These are phyloP conservation scores for Arabis alpina DNA, from an alignment of 345 rosid species.

Conservation along the genomic window DNA sequence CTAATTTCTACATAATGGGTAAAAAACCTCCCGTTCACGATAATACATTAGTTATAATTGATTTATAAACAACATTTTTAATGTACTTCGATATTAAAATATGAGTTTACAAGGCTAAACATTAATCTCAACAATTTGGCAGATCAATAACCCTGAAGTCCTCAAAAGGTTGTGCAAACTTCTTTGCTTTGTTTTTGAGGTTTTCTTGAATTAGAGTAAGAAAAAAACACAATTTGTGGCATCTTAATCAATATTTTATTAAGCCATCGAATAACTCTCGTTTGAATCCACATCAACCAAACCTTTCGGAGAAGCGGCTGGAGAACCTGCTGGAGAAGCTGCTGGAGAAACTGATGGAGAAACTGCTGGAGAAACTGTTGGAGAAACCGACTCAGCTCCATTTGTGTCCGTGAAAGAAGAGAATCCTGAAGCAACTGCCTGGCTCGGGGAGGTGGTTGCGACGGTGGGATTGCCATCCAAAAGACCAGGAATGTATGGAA, in stretches of 20 bases:
- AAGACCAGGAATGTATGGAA: constrained; percentile 56
- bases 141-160: constrained; percentile 18
- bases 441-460: constrained; percentile 20
- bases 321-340: constrained; percentile 17
- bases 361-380: constrained; percentile 20
- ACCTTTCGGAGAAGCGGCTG: constrained; percentile 22
- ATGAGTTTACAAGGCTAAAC: constrained; percentile 40
- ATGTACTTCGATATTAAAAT: constrained; percentile 29
- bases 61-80: constrained; percentile 33
- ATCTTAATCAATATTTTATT: too few species aligned
- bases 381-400: constrained; percentile 25
- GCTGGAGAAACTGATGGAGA: background rate
- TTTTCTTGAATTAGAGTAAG: constrained; percentile 29
- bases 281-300: constrained; percentile 14
- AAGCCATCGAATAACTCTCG: background rate
- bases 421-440: constrained; percentile 20
- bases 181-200: constrained; percentile 1
- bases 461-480: constrained; percentile 9
- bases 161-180: constrained; percentile 18
- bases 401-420: constrained; percentile 25
- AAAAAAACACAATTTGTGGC: background rate
- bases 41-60: background rate
- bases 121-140: constrained; percentile 40
- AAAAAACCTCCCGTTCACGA: too few species aligned
- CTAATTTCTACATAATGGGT: constrained; percentile 18